Percentiles rank a stretch among this genome's conserved stretches.
Conservation (phyloP, 2,329 filamentous ascomycete species). For the Chalaropsis ovoidea region DNA sequence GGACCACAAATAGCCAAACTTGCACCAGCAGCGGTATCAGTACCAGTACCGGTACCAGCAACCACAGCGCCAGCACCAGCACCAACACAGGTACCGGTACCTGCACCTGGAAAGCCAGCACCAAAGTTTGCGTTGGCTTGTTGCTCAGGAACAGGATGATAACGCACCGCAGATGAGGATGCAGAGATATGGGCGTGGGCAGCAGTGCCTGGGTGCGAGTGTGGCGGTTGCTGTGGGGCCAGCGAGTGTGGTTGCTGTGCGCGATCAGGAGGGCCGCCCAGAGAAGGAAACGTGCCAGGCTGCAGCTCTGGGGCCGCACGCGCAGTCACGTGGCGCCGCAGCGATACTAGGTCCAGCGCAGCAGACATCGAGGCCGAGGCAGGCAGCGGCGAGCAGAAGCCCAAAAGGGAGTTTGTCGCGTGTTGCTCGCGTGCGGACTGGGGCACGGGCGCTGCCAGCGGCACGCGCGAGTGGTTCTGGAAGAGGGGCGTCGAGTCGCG, state of each 20-base stretch:
- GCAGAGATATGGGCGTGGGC: background rate
- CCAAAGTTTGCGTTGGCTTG: background rate
- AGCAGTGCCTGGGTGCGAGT: background rate
- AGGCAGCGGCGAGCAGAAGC: background rate
- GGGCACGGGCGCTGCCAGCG: background rate
- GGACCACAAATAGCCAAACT: background rate
- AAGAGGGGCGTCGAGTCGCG: constrained; percentile 6
- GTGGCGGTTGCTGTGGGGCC: background rate
- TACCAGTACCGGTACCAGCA: background rate
- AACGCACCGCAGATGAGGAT: background rate
- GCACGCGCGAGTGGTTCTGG: background rate
- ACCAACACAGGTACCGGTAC: background rate
- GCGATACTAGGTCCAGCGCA: background rate
- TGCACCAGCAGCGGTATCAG: background rate
- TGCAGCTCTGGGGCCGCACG: background rate
- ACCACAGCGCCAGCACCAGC: background rate
- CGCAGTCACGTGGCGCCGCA: background rate
- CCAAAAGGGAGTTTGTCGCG: background rate
- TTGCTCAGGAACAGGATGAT: background rate
- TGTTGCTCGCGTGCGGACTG: background rate
- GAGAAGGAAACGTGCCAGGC: background rate
- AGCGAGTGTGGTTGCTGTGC: background rate
- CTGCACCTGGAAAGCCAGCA: background rate
- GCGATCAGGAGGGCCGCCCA: background rate
- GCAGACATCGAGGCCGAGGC: background rate